phyloP scores from a whole-genome alignment of 345 rosid species.

The Excoecaria cochinchinensis region DNA sequence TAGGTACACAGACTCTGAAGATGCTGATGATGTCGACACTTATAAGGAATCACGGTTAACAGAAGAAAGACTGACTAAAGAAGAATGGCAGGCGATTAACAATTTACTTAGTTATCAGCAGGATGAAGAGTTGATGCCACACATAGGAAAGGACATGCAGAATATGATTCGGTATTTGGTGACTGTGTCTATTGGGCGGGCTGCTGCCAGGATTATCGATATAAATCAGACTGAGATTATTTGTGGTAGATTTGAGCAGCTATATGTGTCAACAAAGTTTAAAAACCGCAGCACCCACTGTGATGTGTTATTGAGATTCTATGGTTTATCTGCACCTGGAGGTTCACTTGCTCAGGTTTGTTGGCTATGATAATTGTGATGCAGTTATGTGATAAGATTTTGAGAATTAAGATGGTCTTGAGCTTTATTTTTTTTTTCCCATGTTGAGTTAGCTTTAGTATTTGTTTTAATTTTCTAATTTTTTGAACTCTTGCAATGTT shows the following conservation, averaged over 20 bases:
- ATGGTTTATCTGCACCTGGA: constrained; percentile 96
- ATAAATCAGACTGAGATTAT: constrained; percentile 67
- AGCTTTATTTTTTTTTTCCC: background rate
- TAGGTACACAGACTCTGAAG: constrained; percentile 67
- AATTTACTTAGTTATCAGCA: constrained; percentile 88
- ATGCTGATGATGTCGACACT: constrained; percentile 43
- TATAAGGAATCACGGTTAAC: constrained; percentile 44
- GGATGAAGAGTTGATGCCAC: constrained; percentile 60
- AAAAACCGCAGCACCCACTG: constrained; percentile 71
- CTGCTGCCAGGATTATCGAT: constrained; percentile 81
- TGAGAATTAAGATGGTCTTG: background rate
- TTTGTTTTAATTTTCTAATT: background rate
- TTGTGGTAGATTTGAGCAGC: constrained; percentile 94
- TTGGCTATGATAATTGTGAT: constrained; percentile 22
- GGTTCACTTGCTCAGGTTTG: constrained; percentile 98
- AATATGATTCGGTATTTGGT: constrained; percentile 74
- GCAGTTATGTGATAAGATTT: background rate
- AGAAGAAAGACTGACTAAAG: constrained; percentile 80
- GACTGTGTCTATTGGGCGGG: constrained; percentile 74
- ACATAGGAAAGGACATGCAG: constrained; percentile 79
- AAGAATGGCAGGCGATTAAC: constrained; percentile 94
- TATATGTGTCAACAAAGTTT: constrained; percentile 74
- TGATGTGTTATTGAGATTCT: constrained; percentile 73
- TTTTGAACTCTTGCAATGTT: background rate
- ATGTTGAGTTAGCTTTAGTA: background rate